These are phyloP conservation scores for Thermochaetoides thermophila DNA, from an alignment of 495 filamentous ascomycete genomes.

Conservation along the genomic window DNA sequence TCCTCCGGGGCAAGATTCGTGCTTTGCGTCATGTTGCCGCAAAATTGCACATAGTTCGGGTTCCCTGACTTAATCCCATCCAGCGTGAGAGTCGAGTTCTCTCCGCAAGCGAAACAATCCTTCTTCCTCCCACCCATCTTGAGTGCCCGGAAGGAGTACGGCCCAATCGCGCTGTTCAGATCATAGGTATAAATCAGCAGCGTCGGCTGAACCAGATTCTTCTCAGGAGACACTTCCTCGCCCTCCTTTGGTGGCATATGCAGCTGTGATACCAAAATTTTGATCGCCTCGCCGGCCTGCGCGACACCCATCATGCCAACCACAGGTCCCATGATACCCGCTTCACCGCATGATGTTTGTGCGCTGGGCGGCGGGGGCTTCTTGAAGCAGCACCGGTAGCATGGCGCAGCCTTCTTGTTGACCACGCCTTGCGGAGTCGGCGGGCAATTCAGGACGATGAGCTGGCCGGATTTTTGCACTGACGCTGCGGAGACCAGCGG, in stretches of 20 bases:
- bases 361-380: slow-evolving; percentile 68
- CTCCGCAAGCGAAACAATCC: slow-evolving; percentile 64
- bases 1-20: slow-evolving; percentile 37
- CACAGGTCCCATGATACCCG: slow-evolving; percentile 80
- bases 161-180: slow-evolving; percentile 18
- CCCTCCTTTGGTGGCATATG: slow-evolving; percentile 6
- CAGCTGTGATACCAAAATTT: slow-evolving; percentile 44
- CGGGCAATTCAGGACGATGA: slow-evolving; percentile 67
- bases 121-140: slow-evolving; percentile 49
- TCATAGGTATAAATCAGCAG: slow-evolving; percentile 63
- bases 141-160: slow-evolving; percentile 57
- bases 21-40: slow-evolving; percentile 28
- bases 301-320: slow-evolving; percentile 90
- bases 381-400: slow-evolving; percentile 88
- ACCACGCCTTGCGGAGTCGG: slow-evolving; percentile 28
- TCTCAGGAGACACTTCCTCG: neutral
- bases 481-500: slow-evolving; percentile 82
- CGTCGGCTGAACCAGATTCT: slow-evolving; percentile 20
- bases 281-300: slow-evolving; percentile 81
- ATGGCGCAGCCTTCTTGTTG: slow-evolving; percentile 42
- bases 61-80: slow-evolving; percentile 46
- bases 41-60: slow-evolving; percentile 69
- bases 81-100: slow-evolving; percentile 39
- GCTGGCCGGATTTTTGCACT: slow-evolving; percentile 71
- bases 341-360: slow-evolving; percentile 74